These are phyloP conservation scores for Hericium rajendrae DNA, from an alignment of 768 basidiomycete species.

Conservation along the genomic window DNA sequence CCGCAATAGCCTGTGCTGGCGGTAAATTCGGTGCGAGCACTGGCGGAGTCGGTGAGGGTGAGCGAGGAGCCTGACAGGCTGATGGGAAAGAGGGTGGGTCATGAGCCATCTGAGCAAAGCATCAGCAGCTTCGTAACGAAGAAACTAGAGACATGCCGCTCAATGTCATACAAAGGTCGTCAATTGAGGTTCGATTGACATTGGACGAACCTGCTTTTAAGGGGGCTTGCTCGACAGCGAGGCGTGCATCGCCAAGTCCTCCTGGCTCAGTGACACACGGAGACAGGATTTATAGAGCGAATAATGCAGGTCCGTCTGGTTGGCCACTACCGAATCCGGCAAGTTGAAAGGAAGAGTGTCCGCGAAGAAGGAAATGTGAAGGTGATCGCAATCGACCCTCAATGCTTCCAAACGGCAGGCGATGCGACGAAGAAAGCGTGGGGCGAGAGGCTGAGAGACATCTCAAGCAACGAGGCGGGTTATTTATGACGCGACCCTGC, in stretches of 20 bases:
- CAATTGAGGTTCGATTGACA: slow-evolving; percentile 3
- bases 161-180: slow-evolving; percentile 10
- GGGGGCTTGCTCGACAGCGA: slow-evolving; percentile 10
- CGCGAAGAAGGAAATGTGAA: slow-evolving; percentile 18
- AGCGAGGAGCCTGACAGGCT: slow-evolving; percentile 8
- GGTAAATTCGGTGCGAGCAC: slow-evolving; percentile 20
- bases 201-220: slow-evolving; percentile 13
- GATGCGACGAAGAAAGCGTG: slow-evolving; percentile 12
- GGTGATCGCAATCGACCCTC: slow-evolving; percentile 13
- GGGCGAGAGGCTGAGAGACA: background rate
- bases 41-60: background rate
- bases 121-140: background rate
- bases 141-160: slow-evolving; percentile 2
- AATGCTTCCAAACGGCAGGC: slow-evolving; percentile 12
- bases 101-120: slow-evolving; percentile 14
- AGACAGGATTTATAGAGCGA: slow-evolving; percentile 16
- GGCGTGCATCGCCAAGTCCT: slow-evolving; percentile 10
- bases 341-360: slow-evolving; percentile 13
- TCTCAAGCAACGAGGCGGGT: slow-evolving; percentile 11
- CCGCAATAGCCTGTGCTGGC: slow-evolving; percentile 55
- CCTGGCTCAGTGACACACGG: slow-evolving; percentile 15
- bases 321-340: slow-evolving; percentile 14
- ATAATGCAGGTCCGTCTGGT: slow-evolving; percentile 13
- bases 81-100: slow-evolving; percentile 15
- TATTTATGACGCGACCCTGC: slow-evolving; percentile 12